Base-by-base conservation (phyloP, 768 basidiomycete species). In the Piloderma croceum region DNA sequence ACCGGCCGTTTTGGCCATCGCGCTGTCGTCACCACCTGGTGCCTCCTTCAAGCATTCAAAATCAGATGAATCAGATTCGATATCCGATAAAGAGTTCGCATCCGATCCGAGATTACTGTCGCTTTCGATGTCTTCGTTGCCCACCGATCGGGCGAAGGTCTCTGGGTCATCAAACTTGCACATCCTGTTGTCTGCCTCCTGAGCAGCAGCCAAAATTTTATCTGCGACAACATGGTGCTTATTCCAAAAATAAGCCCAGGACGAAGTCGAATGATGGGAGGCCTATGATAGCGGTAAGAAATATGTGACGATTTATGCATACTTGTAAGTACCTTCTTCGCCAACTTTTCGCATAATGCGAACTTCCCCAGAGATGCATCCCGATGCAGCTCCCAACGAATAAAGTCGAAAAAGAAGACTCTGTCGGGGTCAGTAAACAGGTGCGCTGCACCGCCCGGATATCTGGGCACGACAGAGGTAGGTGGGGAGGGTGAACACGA, bases 401-500 rank as follows among this genome's bases (percentile, higher is more conserved):
- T 67, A 46, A 79, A 84, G 27, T 77, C 74, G 50, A 83, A 62
- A 54, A 86, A 84, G 47, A 71, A 87, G 4, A 71, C 69, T 34
- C 72, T 71, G 52, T 87, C 84, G 48, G 78, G 78, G 18, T 69
- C 61, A 2, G 83, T 85, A 51, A 79, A 87, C 56, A 62, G 77
- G n/a, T n/a, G n/a, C n/a, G n/a, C n/a, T n/a, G n/a, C n/a, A 46
- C 81, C 72, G 35, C 82, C 80, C 41, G 70, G 60, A 10, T 65
- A 68, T 38, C 60, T 61, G 25, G 56, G 50, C 31, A 79, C 63
- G 21, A 79, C 53, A 41, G 57, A 57, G 6, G 68, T 70, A 6
- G 83, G 84, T 18, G 84, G 83, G 3, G 69, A 76, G 1, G 84
- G 84, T n/a, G 79, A 78, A 34, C 81, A 76, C 18, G 77, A 77